Base-by-base conservation (phyloP, 176 grass and related monocot species). In the Carex littledalei region DNA sequence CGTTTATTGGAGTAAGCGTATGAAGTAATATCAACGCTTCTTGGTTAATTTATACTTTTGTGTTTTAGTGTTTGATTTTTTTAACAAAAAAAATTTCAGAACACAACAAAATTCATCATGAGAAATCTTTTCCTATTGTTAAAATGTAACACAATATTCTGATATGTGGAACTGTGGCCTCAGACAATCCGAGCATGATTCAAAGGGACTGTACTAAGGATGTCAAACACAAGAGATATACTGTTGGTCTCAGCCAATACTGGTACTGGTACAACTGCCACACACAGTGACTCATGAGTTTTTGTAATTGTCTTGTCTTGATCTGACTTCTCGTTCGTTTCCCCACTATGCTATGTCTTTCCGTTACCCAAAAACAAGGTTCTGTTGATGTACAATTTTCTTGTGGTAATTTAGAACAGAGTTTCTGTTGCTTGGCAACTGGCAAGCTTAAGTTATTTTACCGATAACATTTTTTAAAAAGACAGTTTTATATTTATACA, bases 221-320 rank as follows among this genome's bases (percentile, higher is more conserved):
- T 21, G n/a, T 0, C 60, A 18, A 60, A 60, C 57, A 60, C 18
- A 39, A 8, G 17, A 45, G 15, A 45, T 20, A 49, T 22, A 72
- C 68, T 72, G 68, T 72, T 72, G 68, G 68, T 72, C 68, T 72
- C 68, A 22, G 68, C 39, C 39, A 43, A 45, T 21, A 70, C 32
- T 20, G 7, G 6, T 9, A 39, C 37, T 39, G 37, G 68, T 49
- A 72, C 68, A 72, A 24, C 39, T 72, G 68, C 47, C 8, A 11
- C 60, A 10, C 59, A 45, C 17, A 5, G 8, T 47, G 68, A 72
- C 16, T 47, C 68, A 12, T 47, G 68, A 37, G 68, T 45, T 72
- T 72, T 72, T 72, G 68, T 72, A 72, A 11, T 72, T 47, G 68
- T 69, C 66, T 69, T n/a, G 66, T 69, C 14, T 69, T 69, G 66